These are phyloP conservation scores for Calocybe gangraenosa DNA, from an alignment of 768 basidiomycete species.

Conservation along the genomic window DNA sequence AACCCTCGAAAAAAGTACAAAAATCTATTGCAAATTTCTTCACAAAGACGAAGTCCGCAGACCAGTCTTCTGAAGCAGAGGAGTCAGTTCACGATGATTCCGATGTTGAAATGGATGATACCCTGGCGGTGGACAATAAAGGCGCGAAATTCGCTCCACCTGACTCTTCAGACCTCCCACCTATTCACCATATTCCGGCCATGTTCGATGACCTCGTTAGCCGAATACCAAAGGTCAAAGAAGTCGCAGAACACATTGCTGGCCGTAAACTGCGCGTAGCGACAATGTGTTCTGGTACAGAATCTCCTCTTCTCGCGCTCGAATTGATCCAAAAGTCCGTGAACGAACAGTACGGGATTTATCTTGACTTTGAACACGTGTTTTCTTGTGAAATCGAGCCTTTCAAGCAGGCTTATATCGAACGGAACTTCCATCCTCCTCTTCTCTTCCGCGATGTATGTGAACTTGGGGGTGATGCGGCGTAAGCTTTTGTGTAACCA, in stretches of 20 bases:
- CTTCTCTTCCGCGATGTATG: slow-evolving; percentile 92
- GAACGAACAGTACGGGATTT: slow-evolving; percentile 57
- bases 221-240: slow-evolving; percentile 60
- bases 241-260: slow-evolving; percentile 58
- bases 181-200: slow-evolving; percentile 63
- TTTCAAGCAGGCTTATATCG: slow-evolving; percentile 97
- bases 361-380: slow-evolving; percentile 80
- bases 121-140: slow-evolving; percentile 25
- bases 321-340: slow-evolving; percentile 79
- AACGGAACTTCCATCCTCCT: slow-evolving; percentile 92
- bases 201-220: slow-evolving; percentile 77
- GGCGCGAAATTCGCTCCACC: slow-evolving; percentile 37
- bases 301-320: slow-evolving; percentile 88
- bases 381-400: slow-evolving; percentile 98
- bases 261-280: slow-evolving; percentile 89
- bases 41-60: slow-evolving; percentile 29
- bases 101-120: slow-evolving; percentile 31
- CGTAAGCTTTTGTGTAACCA: slow-evolving; percentile 43
- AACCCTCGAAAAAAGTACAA: slow-evolving; percentile 40
- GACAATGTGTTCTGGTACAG: slow-evolving; percentile 97
- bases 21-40: slow-evolving; percentile 56
- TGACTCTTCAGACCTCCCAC: slow-evolving; percentile 68
- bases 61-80: slow-evolving; percentile 23
- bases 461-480: slow-evolving; percentile 74
- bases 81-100: slow-evolving; percentile 23